Conservation (phyloP, 1,139 yeast genomes). For the Groenewaldozyma auringiensis region DNA sequence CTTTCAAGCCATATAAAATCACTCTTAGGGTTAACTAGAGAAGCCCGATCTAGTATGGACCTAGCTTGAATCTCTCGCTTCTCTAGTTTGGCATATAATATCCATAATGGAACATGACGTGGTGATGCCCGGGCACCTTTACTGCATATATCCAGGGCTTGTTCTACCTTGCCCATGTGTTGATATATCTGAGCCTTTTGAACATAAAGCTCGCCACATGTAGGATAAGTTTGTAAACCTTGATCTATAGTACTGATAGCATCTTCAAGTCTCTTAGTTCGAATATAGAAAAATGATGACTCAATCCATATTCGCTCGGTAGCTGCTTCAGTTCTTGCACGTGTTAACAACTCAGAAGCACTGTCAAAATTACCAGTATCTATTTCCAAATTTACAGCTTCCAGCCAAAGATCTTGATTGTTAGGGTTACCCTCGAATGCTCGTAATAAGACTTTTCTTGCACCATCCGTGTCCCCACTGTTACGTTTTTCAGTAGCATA, state of each 20-base stretch:
- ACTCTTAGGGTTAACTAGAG: slow-evolving; percentile 43
- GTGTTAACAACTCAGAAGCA: slow-evolving; percentile 40
- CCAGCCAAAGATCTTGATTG: slow-evolving; percentile 59
- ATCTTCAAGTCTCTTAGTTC: slow-evolving; percentile 24
- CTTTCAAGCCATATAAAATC: slow-evolving; percentile 53
- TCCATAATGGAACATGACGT: slow-evolving; percentile 46
- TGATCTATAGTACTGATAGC: slow-evolving; percentile 39
- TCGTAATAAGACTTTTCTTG: slow-evolving; percentile 45
- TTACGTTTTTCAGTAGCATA: slow-evolving; percentile 66
- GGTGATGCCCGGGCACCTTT: slow-evolving; percentile 47
- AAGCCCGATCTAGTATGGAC: slow-evolving; percentile 63
- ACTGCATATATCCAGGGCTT: slow-evolving; percentile 44
- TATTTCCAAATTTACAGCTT: slow-evolving; percentile 57
- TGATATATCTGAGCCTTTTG: slow-evolving; percentile 52
- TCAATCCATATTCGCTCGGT: slow-evolving; percentile 54
- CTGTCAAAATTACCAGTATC: slow-evolving; percentile 33
- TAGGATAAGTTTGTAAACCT: slow-evolving; percentile 44
- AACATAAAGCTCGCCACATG: slow-evolving; percentile 44
- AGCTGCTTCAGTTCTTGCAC: slow-evolving; percentile 34
- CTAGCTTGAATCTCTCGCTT: slow-evolving; percentile 53
- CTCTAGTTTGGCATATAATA: slow-evolving; percentile 44
- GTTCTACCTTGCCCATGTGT: slow-evolving; percentile 27
- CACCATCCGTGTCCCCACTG: slow-evolving; percentile 41
- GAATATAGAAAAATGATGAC: slow-evolving; percentile 51
- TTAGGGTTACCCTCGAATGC: slow-evolving; percentile 41